phyloP scores from a whole-genome alignment of 2,329 filamentous ascomycete genomes.

The Colletotrichum sp. region DNA sequence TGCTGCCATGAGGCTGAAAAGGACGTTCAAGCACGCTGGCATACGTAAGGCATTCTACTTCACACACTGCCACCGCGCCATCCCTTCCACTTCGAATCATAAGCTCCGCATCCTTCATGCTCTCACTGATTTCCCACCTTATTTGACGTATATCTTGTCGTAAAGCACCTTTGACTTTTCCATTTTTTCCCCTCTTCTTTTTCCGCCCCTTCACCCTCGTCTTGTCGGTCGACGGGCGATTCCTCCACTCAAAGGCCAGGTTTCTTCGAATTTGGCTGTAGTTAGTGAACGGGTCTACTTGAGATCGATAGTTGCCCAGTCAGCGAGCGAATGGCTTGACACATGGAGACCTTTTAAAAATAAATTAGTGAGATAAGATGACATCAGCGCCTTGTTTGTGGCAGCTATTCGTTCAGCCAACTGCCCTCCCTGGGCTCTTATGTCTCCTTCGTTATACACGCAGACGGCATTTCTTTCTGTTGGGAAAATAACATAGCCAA shows the following conservation, averaged over 20 bases:
- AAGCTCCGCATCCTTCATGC: neutral
- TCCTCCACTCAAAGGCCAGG: neutral
- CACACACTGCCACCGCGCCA: neutral
- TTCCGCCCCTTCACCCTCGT: neutral
- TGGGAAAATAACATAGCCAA: neutral
- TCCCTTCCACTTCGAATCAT: neutral
- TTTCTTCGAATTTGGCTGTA: neutral
- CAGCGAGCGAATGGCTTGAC: neutral
- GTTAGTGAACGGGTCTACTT: neutral
- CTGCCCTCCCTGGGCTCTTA: neutral
- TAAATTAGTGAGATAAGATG: neutral
- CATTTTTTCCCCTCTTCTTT: no score
- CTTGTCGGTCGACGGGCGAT: neutral
- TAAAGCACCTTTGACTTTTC: neutral
- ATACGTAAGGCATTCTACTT: neutral
- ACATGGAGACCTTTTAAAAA: neutral
- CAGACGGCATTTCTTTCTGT: no score
- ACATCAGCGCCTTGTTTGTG: neutral
- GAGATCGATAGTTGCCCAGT: neutral
- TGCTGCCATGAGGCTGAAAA: neutral
- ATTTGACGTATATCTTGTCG: neutral
- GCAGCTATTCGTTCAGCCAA: neutral
- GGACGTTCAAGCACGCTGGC: neutral
- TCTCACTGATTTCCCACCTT: neutral
- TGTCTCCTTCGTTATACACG: neutral